Evolutionary conservation across 2,329 filamentous ascomycete genomes (phyloP).

Genomic region (Fonsecaea monophora): DNA sequence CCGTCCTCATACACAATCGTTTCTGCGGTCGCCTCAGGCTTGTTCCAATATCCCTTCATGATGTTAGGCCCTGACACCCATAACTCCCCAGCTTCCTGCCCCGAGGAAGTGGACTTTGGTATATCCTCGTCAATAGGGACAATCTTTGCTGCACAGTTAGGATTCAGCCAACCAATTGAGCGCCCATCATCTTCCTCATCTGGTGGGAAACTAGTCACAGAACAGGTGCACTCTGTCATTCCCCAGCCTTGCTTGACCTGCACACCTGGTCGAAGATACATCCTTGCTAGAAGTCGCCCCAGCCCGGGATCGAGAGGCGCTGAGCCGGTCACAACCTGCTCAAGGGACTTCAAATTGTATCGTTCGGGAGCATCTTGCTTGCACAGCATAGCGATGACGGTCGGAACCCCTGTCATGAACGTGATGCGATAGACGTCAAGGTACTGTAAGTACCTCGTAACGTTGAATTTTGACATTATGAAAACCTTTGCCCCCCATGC

Average conservation of each 20-base stretch:
- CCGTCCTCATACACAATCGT: constrained; percentile 46
- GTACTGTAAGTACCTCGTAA: constrained; percentile 14
- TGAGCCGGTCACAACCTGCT: constrained; percentile 15
- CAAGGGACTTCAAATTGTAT: constrained; percentile 18
- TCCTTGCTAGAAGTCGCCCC: constrained; percentile 5
- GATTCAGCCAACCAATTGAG: constrained; percentile 24
- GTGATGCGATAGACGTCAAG: constrained; percentile 19
- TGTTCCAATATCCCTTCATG: constrained; percentile 43
- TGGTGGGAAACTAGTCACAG: constrained; percentile 15
- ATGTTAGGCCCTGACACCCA: constrained; percentile 49
- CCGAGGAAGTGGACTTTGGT: neutral
- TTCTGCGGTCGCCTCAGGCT: constrained; percentile 37
- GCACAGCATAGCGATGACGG: constrained; percentile 11
- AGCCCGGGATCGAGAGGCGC: constrained; percentile 18
- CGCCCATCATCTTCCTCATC: constrained; percentile 23
- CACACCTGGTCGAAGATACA: constrained; percentile 18
- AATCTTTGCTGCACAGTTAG: constrained; percentile 15
- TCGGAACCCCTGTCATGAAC: constrained; percentile 21
- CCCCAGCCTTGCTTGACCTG: constrained; percentile 35
- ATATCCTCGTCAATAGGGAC: constrained; percentile 14
- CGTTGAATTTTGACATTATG: constrained; percentile 20
- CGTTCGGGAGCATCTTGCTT: constrained; percentile 13
- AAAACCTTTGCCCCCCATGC: constrained; percentile 15
- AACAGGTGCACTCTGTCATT: constrained; percentile 36
- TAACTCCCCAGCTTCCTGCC: constrained; percentile 50